phyloP scores from a whole-genome alignment of 2,329 filamentous ascomycete genomes.

The Delphinella strobiligena region DNA sequence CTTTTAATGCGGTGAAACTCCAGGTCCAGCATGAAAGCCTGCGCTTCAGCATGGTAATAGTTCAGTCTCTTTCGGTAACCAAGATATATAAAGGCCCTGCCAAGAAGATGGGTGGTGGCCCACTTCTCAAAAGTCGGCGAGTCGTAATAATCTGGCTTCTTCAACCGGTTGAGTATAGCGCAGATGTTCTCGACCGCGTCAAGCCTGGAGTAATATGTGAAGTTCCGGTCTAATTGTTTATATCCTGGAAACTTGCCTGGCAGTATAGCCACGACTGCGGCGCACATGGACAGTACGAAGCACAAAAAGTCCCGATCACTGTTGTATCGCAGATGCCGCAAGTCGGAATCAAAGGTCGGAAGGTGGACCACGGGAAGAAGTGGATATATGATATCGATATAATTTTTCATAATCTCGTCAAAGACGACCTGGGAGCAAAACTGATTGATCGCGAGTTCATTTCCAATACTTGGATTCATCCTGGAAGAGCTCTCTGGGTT shows the following conservation, averaged over 20 bases:
- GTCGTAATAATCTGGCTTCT: not conserved
- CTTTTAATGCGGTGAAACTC: not conserved
- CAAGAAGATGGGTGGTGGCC: not conserved
- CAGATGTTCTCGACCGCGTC: too few relatives aligned
- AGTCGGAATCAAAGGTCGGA: not conserved
- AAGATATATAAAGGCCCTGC: slow-evolving; percentile 1
- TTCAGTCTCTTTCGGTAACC: slow-evolving; percentile 1
- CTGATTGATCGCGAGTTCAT: too few relatives aligned
- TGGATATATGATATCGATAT: not conserved
- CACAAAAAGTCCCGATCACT: not conserved
- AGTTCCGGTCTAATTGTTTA: not conserved
- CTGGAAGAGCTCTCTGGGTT: too few relatives aligned
- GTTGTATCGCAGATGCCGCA: not conserved
- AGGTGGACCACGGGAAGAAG: slow-evolving; percentile 1
- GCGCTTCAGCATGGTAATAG: not conserved
- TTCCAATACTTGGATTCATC: too few relatives aligned
- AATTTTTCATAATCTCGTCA: slow-evolving; percentile 1
- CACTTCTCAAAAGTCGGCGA: not conserved
- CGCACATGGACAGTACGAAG: not conserved
- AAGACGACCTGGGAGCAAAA: too few relatives aligned
- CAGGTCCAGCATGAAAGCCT: not conserved
- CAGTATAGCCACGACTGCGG: not conserved
- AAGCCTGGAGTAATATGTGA: too few relatives aligned
- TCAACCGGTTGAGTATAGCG: too few relatives aligned
- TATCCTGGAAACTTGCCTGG: slow-evolving; percentile 1